Evolutionary conservation across 1,284 basidiomycete species (phyloP), one percentile per base, ranked within the genome.

Genomic region (Cryptococcus neoformans): DNA sequence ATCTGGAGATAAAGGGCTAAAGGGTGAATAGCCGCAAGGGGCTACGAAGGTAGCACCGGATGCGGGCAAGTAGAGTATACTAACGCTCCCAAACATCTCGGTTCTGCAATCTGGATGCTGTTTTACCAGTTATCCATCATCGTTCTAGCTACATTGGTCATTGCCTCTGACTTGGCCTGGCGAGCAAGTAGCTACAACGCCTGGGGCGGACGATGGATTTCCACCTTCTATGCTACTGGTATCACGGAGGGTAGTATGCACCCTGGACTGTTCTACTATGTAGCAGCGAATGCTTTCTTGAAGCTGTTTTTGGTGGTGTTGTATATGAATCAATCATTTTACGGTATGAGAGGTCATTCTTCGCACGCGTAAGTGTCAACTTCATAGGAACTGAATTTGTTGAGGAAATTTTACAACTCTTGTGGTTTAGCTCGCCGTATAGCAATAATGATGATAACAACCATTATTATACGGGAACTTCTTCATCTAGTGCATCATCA

Each of bases 321-420:
- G 35, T 69, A 64, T 52, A 64, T 69, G 63, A 59, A 59, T 34
- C 68, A 69, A 49, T 56, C 55, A 2, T 69, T 69, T 47, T 67
- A 66, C 51, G 67, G 67, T n/a, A 52, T 59, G 54, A 17, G 41
- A 7, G 54, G 61, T 5, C 51, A 42, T 17, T 55, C 54, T 5
- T 57, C 59, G 5, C 59, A 61, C 28, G 28, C 49, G 59, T 61
- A 46, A 55, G 49, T 55, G 2, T 35, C 7, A 3, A 16, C 21
- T 39, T 7, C 9, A 28, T 12, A 16, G 16, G 40, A 11, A 12
- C 40, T 41, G 11, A 41, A 41, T 16, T 3, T 12, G 11, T 41
- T 5, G 40, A 41, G 40, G 7, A n/a, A 10, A 8, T 6, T 16
- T 1, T 36, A 28, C 4, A 28, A 35, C 37, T 39, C 36, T 16